These are phyloP conservation scores for Monilinia aucupariae DNA, from an alignment of 2,329 filamentous ascomycete species.

Conservation along the genomic window DNA sequence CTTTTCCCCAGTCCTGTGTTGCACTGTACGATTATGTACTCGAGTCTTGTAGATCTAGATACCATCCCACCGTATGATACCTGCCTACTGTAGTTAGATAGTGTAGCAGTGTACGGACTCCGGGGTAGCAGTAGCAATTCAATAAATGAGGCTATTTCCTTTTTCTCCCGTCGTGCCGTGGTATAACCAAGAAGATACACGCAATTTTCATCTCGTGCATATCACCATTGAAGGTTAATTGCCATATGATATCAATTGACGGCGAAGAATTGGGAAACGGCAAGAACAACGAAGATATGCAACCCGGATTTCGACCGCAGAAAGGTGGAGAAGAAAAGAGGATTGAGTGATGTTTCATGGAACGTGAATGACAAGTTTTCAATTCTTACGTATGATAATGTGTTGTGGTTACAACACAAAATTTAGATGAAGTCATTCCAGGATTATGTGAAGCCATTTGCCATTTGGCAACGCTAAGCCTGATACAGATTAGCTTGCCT, in stretches of 20 bases:
- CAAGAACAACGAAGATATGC: slow-evolving; percentile 1
- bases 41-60: not conserved
- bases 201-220: not conserved
- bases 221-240: too few relatives aligned
- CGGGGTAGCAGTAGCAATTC: not conserved
- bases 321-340: not conserved
- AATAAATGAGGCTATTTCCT: slow-evolving; percentile 6
- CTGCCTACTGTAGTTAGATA: not conserved
- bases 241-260: not conserved
- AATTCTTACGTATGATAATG: too few relatives aligned
- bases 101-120: not conserved
- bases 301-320: not conserved
- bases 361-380: too few relatives aligned
- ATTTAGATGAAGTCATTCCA: not conserved
- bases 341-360: not conserved
- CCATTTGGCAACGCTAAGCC: not conserved
- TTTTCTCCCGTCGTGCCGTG: not conserved
- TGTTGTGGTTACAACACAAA: not conserved
- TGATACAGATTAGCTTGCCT: not conserved
- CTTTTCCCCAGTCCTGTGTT: too few relatives aligned
- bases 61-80: not conserved
- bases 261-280: not conserved
- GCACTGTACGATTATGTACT: too few relatives aligned
- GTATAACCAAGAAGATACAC: not conserved
- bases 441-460: too few relatives aligned